A percentile compares a stretch with the other conserved stretches of the same genome.
phyloP scores from a whole-genome alignment of 2,329 filamentous ascomycete genomes.

The Arthrobotrys sinensis region DNA sequence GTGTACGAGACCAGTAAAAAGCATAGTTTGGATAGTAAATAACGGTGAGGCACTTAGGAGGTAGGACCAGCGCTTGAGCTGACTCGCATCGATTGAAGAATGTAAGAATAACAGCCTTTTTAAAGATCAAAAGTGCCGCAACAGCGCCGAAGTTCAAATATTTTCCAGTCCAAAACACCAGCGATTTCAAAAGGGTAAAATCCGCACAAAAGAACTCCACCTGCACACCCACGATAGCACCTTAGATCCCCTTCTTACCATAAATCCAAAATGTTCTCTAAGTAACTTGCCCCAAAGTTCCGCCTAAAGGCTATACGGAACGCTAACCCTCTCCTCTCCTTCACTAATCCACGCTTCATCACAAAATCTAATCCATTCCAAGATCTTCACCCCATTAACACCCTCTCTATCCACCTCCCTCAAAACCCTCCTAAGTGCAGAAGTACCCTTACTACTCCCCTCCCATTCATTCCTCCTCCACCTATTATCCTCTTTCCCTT shows the following conservation, averaged over 20 bases:
- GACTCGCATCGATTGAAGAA: too few species aligned
- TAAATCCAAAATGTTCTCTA: constrained; percentile 2
- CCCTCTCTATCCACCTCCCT: constrained; percentile 52
- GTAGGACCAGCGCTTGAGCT: too few species aligned
- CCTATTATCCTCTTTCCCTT: constrained; percentile 2
- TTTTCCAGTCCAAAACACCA: too few species aligned
- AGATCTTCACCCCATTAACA: constrained; percentile 26
- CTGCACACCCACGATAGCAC: background rate
- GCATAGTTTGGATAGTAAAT: too few species aligned
- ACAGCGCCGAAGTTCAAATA: too few species aligned
- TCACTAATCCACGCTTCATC: constrained; percentile 53
- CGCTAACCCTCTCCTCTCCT: background rate
- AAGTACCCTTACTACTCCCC: background rate
- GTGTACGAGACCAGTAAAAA: too few species aligned
- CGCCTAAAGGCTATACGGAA: constrained; percentile 4
- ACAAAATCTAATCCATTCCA: constrained; percentile 58
- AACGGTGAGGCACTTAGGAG: too few species aligned
- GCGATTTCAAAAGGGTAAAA: too few species aligned
- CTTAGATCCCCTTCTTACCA: background rate
- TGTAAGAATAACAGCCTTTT: too few species aligned
- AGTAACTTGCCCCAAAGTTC: background rate
- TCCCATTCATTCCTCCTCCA: background rate
- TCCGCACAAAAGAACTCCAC: too few species aligned
- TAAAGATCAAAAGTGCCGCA: too few species aligned
- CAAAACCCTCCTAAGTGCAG: constrained; percentile 20